phyloP scores from a whole-genome alignment of 2,329 filamentous ascomycete species.

The Coniochaeta hoffmannii region DNA sequence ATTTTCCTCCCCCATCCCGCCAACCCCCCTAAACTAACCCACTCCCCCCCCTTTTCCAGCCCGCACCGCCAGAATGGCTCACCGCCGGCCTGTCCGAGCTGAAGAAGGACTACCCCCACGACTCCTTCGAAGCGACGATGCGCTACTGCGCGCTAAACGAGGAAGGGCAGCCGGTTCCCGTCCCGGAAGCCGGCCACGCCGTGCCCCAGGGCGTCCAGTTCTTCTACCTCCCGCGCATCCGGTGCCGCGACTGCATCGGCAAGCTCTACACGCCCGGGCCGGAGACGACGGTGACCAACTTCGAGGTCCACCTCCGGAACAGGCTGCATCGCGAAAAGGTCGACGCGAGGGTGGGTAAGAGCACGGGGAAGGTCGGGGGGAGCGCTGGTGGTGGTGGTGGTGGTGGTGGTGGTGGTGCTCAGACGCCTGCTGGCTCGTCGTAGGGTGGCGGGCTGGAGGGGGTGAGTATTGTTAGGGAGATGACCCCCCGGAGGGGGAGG shows the following conservation, averaged over 20 bases:
- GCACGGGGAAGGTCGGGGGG: neutral
- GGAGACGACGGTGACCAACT: slow-evolving; percentile 78
- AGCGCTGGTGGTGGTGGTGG: no score
- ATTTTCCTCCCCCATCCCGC: slow-evolving; percentile 14
- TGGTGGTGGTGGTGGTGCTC: no score
- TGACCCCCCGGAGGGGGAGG: neutral
- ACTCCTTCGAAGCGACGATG: slow-evolving; percentile 87
- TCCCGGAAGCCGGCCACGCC: slow-evolving; percentile 35
- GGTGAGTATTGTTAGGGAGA: neutral
- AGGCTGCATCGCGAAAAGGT: slow-evolving; percentile 70
- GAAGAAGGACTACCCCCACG: slow-evolving; percentile 63
- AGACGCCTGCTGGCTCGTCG: neutral
- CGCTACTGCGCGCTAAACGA: slow-evolving; percentile 76
- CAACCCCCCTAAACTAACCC: slow-evolving; percentile 1
- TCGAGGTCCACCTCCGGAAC: slow-evolving; percentile 88
- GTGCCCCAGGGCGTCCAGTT: slow-evolving; percentile 61
- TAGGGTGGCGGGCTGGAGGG: neutral
- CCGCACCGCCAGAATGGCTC: slow-evolving; percentile 83
- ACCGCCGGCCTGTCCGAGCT: slow-evolving; percentile 64
- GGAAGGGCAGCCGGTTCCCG: slow-evolving; percentile 57
- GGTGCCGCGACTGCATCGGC: slow-evolving; percentile 85
- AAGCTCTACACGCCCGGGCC: slow-evolving; percentile 92
- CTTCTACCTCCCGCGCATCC: slow-evolving; percentile 81
- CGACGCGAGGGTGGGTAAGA: slow-evolving; percentile 24
- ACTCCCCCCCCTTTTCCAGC: slow-evolving; percentile 55